Percentiles rank a stretch among this genome's conserved stretches.
Evolutionary conservation across 345 rosid genomes (phyloP).

Genomic region (Brassica cretica): DNA sequence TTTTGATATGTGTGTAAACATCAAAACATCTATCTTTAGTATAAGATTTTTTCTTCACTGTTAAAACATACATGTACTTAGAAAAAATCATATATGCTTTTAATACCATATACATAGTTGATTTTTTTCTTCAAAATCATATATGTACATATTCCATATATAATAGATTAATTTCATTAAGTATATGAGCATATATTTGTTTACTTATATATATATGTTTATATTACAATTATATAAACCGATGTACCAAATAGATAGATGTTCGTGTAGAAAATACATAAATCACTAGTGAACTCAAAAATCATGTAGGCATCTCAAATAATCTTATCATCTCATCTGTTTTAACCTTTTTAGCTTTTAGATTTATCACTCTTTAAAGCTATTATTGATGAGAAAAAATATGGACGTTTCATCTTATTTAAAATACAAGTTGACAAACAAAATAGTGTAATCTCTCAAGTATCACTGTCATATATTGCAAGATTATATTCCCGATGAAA

Average conservation of each 20-base stretch:
- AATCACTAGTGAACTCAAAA: neutral
- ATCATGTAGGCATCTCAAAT: neutral
- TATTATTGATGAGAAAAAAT: neutral
- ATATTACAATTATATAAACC: neutral
- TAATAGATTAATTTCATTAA: neutral
- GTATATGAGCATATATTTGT: neutral
- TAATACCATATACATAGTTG: neutral
- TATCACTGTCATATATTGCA: neutral
- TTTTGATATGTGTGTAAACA: no score
- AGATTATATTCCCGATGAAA: neutral
- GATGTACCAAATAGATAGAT: neutral
- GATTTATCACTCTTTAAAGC: neutral
- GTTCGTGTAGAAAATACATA: neutral
- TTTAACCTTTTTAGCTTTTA: neutral
- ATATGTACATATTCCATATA: neutral
- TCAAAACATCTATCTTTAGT: no score
- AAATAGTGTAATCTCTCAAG: slow-evolving; percentile 11
- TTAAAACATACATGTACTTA: neutral
- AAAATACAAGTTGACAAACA: slow-evolving; percentile 5
- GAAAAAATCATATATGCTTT: neutral
- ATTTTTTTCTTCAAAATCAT: neutral
- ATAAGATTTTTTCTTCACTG: neutral
- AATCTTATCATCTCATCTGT: slow-evolving; percentile 7
- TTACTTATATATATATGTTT: neutral
- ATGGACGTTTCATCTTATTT: neutral